These are phyloP conservation scores for Ogataea degrootiae DNA, from an alignment of 805 yeast genomes.

Conservation along the genomic window DNA sequence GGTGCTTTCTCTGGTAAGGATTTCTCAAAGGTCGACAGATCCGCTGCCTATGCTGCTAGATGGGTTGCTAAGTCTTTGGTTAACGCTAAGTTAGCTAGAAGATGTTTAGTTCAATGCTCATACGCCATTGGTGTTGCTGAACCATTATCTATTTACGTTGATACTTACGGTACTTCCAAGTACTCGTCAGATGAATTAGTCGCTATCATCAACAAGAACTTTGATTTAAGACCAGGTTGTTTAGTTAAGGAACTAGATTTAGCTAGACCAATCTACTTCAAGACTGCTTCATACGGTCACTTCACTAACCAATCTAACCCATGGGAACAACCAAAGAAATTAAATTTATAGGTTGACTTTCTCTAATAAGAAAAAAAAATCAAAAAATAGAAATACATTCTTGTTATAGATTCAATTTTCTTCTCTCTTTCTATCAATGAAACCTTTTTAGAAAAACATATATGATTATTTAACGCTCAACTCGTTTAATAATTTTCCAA, in stretches of 20 bases:
- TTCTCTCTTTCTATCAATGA: not conserved
- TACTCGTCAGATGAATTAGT: slow-evolving; percentile 87
- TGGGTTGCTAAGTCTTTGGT: slow-evolving; percentile 99
- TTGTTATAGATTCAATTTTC: not conserved
- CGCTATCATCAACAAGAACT: slow-evolving; percentile 85
- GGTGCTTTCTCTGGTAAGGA: slow-evolving; percentile 99
- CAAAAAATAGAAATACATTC: not conserved
- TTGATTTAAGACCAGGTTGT: slow-evolving; percentile 99
- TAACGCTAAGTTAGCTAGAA: slow-evolving; percentile 89
- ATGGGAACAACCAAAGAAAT: slow-evolving; percentile 95
- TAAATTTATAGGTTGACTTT: slow-evolving; percentile 45
- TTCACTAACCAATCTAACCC: slow-evolving; percentile 98
- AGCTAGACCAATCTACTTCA: slow-evolving; percentile 98
- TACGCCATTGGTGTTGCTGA: slow-evolving; percentile 99
- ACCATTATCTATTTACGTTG: slow-evolving; percentile 96
- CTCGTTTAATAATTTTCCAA: slow-evolving; percentile 18
- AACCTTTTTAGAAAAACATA: not conserved
- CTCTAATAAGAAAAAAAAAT: not conserved
- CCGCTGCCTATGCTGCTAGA: slow-evolving; percentile 99
- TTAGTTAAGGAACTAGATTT: slow-evolving; percentile 93
- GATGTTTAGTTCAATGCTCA: slow-evolving; percentile 97
- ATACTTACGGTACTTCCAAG: slow-evolving; percentile 96
- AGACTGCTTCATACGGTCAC: slow-evolving; percentile 99
- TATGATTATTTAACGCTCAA: slow-evolving; percentile 24
- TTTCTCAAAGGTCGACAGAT: slow-evolving; percentile 99